Evolutionary conservation across 1,284 basidiomycete species (phyloP).

Genomic region (Trametes sp.): DNA sequence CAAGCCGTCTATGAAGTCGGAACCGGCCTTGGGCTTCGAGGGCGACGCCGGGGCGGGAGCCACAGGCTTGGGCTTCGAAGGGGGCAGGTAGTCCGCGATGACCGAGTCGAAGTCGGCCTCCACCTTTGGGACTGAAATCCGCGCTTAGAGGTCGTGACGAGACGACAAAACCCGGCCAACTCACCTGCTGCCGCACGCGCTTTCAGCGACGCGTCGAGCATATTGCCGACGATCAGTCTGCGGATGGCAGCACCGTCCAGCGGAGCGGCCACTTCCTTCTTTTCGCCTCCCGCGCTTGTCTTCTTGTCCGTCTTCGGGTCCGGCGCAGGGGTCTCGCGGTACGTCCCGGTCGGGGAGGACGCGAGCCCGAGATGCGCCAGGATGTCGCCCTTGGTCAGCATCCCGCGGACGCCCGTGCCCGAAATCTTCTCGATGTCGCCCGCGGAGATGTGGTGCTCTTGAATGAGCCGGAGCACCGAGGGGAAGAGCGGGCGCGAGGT

Average conservation of each 20-base stretch:
- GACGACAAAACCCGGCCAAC: constrained; percentile 33
- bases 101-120: constrained; percentile 71
- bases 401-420: constrained; percentile 86
- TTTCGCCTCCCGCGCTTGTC: constrained; percentile 42
- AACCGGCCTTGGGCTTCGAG: constrained; percentile 35
- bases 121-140: constrained; percentile 46
- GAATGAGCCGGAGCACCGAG: constrained; percentile 76
- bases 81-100: constrained; percentile 71
- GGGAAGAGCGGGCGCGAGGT: constrained; percentile 77
- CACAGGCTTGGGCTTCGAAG: constrained; percentile 33
- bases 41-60: constrained; percentile 31
- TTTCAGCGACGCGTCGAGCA: constrained; percentile 69
- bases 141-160: constrained; percentile 8
- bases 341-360: constrained; percentile 80
- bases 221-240: constrained; percentile 72
- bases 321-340: constrained; percentile 52
- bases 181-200: constrained; percentile 55
- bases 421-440: constrained; percentile 65
- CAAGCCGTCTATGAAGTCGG: constrained; percentile 53
- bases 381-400: constrained; percentile 93
- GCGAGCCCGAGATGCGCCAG: constrained; percentile 83
- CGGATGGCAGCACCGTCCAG: constrained; percentile 77
- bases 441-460: constrained; percentile 63
- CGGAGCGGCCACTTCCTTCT: constrained; percentile 42
- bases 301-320: constrained; percentile 46